phyloP scores from a whole-genome alignment of 768 basidiomycete species.

The button mushroom (Agaricus bisporus) region DNA sequence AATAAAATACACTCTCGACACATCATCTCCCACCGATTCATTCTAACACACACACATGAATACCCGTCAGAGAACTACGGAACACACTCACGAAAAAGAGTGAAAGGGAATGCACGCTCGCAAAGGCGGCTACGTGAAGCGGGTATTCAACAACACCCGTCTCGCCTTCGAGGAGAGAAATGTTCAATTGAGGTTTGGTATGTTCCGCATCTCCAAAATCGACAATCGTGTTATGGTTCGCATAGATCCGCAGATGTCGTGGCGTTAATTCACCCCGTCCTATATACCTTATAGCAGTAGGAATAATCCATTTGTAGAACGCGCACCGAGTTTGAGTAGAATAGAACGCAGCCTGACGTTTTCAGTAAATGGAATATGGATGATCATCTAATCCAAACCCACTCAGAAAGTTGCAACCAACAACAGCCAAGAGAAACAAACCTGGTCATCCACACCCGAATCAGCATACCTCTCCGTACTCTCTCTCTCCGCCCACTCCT shows the following conservation, averaged over 20 bases:
- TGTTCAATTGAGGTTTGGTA: conserved; percentile 64
- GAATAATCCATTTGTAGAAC: neutral
- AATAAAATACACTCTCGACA: conserved; percentile 66
- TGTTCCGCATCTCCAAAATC: conserved; percentile 72
- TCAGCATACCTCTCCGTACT: conserved; percentile 60
- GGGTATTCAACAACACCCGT: conserved; percentile 71
- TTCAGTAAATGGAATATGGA: conserved; percentile 77
- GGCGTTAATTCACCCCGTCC: conserved; percentile 78
- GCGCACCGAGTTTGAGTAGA: conserved; percentile 67
- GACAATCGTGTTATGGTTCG: conserved; percentile 68
- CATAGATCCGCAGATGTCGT: conserved; percentile 67
- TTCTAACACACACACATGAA: conserved; percentile 32
- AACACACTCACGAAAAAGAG: conserved; percentile 67
- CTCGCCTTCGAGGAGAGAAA: conserved; percentile 68
- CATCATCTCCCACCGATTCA: conserved; percentile 60
- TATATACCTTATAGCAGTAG: conserved; percentile 18
- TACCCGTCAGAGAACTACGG: neutral
- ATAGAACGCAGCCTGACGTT: conserved; percentile 73
- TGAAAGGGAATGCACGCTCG: conserved; percentile 67
- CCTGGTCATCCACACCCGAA: conserved; percentile 85
- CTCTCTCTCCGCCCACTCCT: conserved; percentile 77
- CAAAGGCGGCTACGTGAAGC: conserved; percentile 66
- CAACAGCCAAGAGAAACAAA: conserved; percentile 24
- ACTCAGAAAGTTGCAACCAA: no score
- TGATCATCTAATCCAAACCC: conserved; percentile 56